phyloP scores from a whole-genome alignment of 164 flowering plant genomes.

The Cinnamomum micranthum region DNA sequence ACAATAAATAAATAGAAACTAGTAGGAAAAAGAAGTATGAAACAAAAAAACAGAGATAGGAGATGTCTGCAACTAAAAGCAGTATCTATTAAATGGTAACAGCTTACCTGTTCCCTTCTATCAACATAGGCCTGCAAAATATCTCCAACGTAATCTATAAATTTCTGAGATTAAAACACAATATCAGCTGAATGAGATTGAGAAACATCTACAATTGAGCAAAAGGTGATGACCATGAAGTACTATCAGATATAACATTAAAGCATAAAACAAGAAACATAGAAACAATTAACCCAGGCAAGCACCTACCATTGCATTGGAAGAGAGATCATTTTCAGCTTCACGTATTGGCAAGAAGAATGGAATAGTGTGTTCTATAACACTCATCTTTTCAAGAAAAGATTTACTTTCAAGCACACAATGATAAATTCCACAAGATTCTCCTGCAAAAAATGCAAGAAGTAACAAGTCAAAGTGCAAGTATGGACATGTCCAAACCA shows the following conservation, averaged over 20 bases:
- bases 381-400: conserved; percentile 96
- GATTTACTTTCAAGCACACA: conserved; percentile 97
- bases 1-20: too few relatives aligned
- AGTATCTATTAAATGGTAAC: background rate
- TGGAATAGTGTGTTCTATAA: conserved; percentile 93
- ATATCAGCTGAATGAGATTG: conserved; percentile 2
- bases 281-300: background rate
- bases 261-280: background rate
- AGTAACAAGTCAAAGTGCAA: background rate
- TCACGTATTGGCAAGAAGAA: conserved; percentile 90
- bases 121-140: conserved; percentile 93
- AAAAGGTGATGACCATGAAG: background rate
- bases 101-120: conserved; percentile 86
- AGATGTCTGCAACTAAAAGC: too few relatives aligned
- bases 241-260: background rate
- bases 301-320: conserved; percentile 78
- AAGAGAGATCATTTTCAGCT: conserved; percentile 86
- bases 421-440: conserved; percentile 81
- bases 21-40: too few relatives aligned
- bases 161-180: conserved; percentile 54
- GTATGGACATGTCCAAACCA: background rate
- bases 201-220: background rate
- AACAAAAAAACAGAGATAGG: too few relatives aligned
- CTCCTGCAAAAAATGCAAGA: conserved; percentile 46
- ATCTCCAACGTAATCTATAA: conserved; percentile 90